Conservation (phyloP, 2,329 filamentous ascomycete species). For the Colletotrichum chlorophyti region DNA sequence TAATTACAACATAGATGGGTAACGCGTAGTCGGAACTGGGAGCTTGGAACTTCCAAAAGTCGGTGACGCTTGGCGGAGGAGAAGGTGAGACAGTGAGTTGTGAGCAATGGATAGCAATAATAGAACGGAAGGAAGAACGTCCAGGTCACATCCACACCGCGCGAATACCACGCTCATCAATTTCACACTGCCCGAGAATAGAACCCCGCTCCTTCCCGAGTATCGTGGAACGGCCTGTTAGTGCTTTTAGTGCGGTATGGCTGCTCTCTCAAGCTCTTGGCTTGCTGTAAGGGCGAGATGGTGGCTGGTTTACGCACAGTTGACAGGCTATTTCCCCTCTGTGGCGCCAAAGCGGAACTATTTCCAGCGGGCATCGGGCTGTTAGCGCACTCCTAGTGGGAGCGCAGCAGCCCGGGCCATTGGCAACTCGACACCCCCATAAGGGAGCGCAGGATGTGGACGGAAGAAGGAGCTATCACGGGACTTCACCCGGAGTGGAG, state of each 20-base stretch:
- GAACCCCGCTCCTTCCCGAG: neutral
- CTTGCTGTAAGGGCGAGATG: constrained; percentile 2
- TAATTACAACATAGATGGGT: neutral
- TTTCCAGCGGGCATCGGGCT: neutral
- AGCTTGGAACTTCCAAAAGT: neutral
- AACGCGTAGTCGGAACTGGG: neutral
- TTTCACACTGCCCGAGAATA: too few species aligned
- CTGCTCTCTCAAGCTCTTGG: neutral
- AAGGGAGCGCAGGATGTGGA: too few species aligned
- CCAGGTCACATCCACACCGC: too few species aligned
- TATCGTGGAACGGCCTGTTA: neutral
- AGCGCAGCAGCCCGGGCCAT: too few species aligned
- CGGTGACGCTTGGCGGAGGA: constrained; percentile 1
- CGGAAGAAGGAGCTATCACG: too few species aligned
- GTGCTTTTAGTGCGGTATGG: neutral
- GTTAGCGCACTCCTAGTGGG: neutral
- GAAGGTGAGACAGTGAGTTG: neutral
- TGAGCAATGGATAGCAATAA: too few species aligned
- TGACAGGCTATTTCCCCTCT: neutral
- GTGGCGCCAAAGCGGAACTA: neutral
- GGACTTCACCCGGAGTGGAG: too few species aligned
- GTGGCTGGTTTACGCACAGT: neutral
- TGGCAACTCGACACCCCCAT: neutral
- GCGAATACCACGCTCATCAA: too few species aligned
- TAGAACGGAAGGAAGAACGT: too few species aligned